Conservation (phyloP, 768 basidiomycete species). For the Lentinula raphanica region DNA sequence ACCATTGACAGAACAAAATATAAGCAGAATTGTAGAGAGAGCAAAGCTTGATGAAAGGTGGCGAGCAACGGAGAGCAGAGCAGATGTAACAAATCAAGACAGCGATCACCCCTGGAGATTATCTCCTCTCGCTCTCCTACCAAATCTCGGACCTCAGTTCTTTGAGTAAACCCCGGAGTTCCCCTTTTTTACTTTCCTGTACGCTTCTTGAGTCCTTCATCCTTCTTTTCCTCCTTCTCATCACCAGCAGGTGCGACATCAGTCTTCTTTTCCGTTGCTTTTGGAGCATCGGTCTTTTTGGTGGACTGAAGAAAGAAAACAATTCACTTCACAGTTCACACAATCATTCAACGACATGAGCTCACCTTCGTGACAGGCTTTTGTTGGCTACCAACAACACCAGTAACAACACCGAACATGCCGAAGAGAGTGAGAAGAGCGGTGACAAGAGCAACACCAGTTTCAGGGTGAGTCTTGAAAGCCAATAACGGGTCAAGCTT, state of each 20-base stretch:
- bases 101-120: neutral
- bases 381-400: slow-evolving; percentile 69
- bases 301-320: slow-evolving; percentile 38
- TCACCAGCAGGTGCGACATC: slow-evolving; percentile 66
- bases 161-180: neutral
- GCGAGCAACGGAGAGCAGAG: slow-evolving; percentile 1
- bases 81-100: neutral
- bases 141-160: neutral
- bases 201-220: slow-evolving; percentile 69
- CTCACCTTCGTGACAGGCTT: slow-evolving; percentile 67
- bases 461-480: slow-evolving; percentile 85
- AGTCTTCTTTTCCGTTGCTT: slow-evolving; percentile 59
- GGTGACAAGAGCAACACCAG: slow-evolving; percentile 70
- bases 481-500: slow-evolving; percentile 74
- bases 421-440: slow-evolving; percentile 77
- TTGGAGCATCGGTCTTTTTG: slow-evolving; percentile 71
- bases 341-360: neutral
- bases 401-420: slow-evolving; percentile 76
- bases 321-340: slow-evolving; percentile 4
- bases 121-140: neutral
- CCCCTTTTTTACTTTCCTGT: slow-evolving; percentile 26
- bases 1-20: neutral
- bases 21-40: neutral
- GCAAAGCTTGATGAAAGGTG: neutral
- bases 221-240: slow-evolving; percentile 63